Evolutionary conservation across 75 land plant genomes (phyloP), one percentile per base, ranked within the genome.

Genomic region (Pinus taeda): DNA sequence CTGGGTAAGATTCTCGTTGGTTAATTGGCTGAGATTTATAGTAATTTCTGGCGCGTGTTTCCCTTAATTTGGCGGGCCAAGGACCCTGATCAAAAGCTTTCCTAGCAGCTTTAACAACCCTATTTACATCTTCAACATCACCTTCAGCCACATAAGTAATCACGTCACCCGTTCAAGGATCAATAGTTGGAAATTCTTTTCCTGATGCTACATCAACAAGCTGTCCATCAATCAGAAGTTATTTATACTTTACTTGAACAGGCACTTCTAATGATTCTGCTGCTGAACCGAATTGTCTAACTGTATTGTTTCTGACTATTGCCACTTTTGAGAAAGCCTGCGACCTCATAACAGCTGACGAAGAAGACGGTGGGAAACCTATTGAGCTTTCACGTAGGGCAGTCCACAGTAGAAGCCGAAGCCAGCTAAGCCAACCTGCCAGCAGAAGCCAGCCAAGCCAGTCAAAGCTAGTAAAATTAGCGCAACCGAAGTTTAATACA

Each of bases 131-230:
- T 76, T 90, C 91, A 20, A 55, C 73, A 29, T 90, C 94, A 75
- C 89, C 97, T 78, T 91, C 97, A 14, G 97, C 89, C 15, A 94
- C 92, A 76, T 88, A 73, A 22, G 92, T 87, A 76, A 94, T 91
- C 13, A 90, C 89, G 18, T 91, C 89, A 36, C 88, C 97, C 8
- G 88, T 89, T n/a, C 97, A 78, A 22, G 97, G 97, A 79, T 94
- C 97, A 21, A 87, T 58, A 3, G 90, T 90, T 3, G 84, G 81
- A 59, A 94, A 94, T 20, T 89, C 87, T 84, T 88, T 94, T 7
- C 97, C 93, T 92, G 90, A 85, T 22, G 82, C 87, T n/a, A 87
- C 71, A 37, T 88, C 87, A 53, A 88, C 90, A 57, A 88, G 81
- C 61, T 88, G 76, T 21, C 90, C 90, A 80, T 88, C 67, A 12